Evolutionary conservation across 495 filamentous ascomycete species (phyloP).

Genomic region (Parachaetomium inaequale): DNA sequence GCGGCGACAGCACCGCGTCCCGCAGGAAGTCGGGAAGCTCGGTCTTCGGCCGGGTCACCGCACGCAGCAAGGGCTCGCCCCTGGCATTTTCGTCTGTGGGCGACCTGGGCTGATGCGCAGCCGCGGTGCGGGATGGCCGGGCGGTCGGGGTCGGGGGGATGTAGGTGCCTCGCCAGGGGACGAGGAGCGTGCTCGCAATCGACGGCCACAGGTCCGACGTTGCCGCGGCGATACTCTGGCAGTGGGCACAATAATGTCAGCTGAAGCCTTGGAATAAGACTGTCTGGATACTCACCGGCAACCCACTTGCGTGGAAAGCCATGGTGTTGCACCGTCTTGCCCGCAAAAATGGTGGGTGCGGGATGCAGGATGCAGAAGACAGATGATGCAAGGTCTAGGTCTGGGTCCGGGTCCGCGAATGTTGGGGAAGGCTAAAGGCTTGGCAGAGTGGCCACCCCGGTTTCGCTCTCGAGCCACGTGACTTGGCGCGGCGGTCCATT

Average conservation of each 20-base stretch:
- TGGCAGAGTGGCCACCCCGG: conserved; percentile 18
- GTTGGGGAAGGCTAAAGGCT: conserved; percentile 18
- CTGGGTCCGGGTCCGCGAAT: too few species aligned
- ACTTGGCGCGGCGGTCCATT: conserved; percentile 12
- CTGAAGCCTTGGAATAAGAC: not conserved
- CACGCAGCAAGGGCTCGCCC: not conserved
- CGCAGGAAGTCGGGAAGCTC: conserved; percentile 44
- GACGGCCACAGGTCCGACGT: conserved; percentile 55
- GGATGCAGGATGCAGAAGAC: not conserved
- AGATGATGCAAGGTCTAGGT: conserved; percentile 22
- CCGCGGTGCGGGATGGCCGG: not conserved
- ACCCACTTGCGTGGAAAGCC: conserved; percentile 43
- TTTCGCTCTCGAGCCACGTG: conserved; percentile 24
- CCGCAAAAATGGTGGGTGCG: conserved; percentile 13
- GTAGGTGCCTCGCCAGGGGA: conserved; percentile 38
- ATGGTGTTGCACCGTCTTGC: conserved; percentile 29
- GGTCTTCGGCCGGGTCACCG: conserved; percentile 15
- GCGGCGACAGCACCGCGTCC: conserved; percentile 21
- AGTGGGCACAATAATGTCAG: conserved; percentile 2
- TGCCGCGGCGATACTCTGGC: conserved; percentile 48
- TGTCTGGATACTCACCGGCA: conserved; percentile 36
- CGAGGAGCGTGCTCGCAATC: conserved; percentile 45
- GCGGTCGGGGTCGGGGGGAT: conserved; percentile 10
- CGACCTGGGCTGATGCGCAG: conserved; percentile 13
- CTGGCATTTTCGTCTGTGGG: conserved; percentile 18